These are phyloP conservation scores for Polyrhizophydium stewartii DNA, from an alignment of 371 early-diverging fungal genomes.

Conservation along the genomic window DNA sequence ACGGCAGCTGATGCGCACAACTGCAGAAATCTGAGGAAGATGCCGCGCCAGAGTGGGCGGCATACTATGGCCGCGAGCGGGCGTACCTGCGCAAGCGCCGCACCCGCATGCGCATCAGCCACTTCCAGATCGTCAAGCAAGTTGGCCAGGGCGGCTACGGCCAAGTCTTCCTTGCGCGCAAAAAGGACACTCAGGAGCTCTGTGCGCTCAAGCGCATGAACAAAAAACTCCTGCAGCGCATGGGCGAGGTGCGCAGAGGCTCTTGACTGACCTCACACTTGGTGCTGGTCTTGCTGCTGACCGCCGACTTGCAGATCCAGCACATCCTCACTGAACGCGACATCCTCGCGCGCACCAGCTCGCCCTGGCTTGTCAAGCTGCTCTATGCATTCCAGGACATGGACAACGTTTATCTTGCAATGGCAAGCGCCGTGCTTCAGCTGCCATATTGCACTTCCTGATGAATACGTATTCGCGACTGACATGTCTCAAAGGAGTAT, in stretches of 20 bases:
- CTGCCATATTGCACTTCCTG: neutral
- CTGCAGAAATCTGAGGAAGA: conserved; percentile 32
- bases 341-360: conserved; percentile 54
- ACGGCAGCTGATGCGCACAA: too few species aligned
- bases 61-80: conserved; percentile 50
- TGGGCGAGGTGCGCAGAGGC: conserved; percentile 45
- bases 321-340: conserved; percentile 72
- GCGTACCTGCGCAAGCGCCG: conserved; percentile 58
- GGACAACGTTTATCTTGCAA: conserved; percentile 48
- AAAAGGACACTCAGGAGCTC: conserved; percentile 56
- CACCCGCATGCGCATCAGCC: conserved; percentile 52
- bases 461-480: too few species aligned
- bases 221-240: conserved; percentile 50
- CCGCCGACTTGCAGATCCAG: conserved; percentile 34
- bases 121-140: conserved; percentile 70
- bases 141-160: conserved; percentile 88
- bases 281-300: neutral
- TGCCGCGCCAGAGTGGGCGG: conserved; percentile 46
- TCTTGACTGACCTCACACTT: neutral
- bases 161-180: conserved; percentile 62
- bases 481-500: too few species aligned
- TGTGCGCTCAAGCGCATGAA: conserved; percentile 69
- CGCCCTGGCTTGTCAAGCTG: conserved; percentile 72
- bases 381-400: conserved; percentile 73
- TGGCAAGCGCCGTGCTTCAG: conserved; percentile 23